A percentile compares a stretch with the other conserved stretches of the same genome.
Evolutionary conservation across 306 rosid species (phyloP).

Genomic region (Elaeagnus macrophylla): DNA sequence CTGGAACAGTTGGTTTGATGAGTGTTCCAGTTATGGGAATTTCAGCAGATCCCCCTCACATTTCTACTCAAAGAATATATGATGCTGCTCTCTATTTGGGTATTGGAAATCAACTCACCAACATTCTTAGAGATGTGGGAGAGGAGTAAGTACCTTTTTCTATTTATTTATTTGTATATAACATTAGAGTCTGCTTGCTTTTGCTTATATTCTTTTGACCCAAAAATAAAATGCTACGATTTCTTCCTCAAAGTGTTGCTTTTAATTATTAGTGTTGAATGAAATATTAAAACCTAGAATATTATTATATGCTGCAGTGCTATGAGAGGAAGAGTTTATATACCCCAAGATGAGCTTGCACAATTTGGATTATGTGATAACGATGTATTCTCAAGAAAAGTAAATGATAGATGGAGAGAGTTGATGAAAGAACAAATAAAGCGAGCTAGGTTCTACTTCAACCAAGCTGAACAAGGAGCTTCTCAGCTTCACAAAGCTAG

Average conservation of each 20-base stretch:
- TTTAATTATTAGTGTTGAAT: too few relatives aligned
- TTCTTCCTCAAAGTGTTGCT: too few relatives aligned
- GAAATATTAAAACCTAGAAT: too few relatives aligned
- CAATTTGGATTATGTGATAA: constrained; percentile 57
- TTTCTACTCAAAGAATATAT: constrained; percentile 46
- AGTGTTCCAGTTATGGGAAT: constrained; percentile 88
- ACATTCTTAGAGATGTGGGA: constrained; percentile 89
- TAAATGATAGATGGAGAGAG: constrained; percentile 55
- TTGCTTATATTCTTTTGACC: too few relatives aligned
- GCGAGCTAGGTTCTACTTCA: constrained; percentile 75
- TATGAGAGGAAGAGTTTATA: constrained; percentile 76
- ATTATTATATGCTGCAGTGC: constrained; percentile 45
- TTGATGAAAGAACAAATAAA: constrained; percentile 77
- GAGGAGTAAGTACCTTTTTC: constrained; percentile 68
- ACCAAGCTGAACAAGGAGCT: constrained; percentile 69
- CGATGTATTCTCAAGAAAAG: constrained; percentile 54
- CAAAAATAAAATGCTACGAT: too few relatives aligned
- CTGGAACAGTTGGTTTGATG: constrained; percentile 91
- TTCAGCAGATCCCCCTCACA: constrained; percentile 47
- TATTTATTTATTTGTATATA: background rate
- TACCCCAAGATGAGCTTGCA: constrained; percentile 89
- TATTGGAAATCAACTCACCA: constrained; percentile 78
- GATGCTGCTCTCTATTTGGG: constrained; percentile 67
- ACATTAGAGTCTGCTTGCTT: background rate
- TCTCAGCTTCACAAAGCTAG: constrained; percentile 77